Evolutionary conservation across 129 eudicot species (phyloP), one percentile per base, ranked within the genome.

Genomic region (Logfia minima): DNA sequence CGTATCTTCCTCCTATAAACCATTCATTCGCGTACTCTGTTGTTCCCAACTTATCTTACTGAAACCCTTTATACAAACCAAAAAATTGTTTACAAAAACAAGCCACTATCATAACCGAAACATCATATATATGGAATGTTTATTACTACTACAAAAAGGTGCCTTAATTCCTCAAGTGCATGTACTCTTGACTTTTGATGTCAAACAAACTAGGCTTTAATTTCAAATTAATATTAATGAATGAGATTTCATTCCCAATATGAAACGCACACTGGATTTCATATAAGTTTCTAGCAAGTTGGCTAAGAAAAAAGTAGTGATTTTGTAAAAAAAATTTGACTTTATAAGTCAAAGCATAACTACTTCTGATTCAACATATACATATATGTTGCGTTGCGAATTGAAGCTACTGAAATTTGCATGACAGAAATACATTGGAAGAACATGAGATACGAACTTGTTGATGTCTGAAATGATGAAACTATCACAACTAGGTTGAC

Each of bases 21-120:
- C 83, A 80, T 62, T 72, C 60, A 24, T 80, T 80, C 29, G 79
- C 83, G 8, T 80, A 80, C 65, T 79, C 83, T 55, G 74, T 43
- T 13, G 53, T 32, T 72, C 68, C 69, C 78, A 72, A 23, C 68
- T 72, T 11, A 80, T 58, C 45, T 72, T 80, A 19, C 24, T 72
- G 61, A 79, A 79, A 32, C 78, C 67, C 74, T 72, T 64, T 5
- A 69, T 7, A 41, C 62, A 69, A 58, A 55, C 39, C 7, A 7
- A 22, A 23, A 21, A 10, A 21, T 48, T 9, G 34, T 60, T 79
- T 48, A 60, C 5, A 51, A 17, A 48, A 37, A 28, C n/a, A 71
- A 29, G 26, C 35, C 24, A 21, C 63, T 39, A 56, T 68, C 45
- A 3, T 67, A 22, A 13, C 32, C 4, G 23, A 22, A 67, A 37